A percentile compares a stretch with the other conserved stretches of the same genome.
Evolutionary conservation across 2,329 filamentous ascomycete species (phyloP).

Genomic region (Cladosporium sp.): DNA sequence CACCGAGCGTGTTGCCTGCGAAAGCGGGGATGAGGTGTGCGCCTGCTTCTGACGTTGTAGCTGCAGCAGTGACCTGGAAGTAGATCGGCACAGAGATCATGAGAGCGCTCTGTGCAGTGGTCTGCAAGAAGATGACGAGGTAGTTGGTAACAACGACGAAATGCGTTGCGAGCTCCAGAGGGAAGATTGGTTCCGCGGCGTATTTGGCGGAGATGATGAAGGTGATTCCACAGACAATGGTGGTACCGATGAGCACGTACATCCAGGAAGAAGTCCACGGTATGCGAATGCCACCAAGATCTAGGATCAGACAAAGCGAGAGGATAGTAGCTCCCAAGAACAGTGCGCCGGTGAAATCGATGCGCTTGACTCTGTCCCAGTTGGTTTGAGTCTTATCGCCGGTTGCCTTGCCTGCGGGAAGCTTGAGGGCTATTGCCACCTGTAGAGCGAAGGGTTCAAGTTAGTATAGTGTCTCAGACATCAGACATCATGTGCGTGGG

Average conservation of each 20-base stretch:
- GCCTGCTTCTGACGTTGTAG: conserved; percentile 60
- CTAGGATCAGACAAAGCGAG: conserved; percentile 49
- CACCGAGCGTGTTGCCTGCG: conserved; percentile 65
- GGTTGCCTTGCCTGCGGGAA: conserved; percentile 24
- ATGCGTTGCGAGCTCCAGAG: conserved; percentile 55
- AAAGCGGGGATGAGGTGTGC: conserved; percentile 68
- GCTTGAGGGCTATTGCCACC: conserved; percentile 37
- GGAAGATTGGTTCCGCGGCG: conserved; percentile 55
- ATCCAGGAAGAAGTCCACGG: conserved; percentile 43
- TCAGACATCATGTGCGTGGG: too few species aligned
- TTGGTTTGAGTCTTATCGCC: conserved; percentile 27
- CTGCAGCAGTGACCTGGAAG: conserved; percentile 64
- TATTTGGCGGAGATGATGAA: conserved; percentile 30
- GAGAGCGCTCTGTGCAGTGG: conserved; percentile 60
- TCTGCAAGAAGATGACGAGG: conserved; percentile 56
- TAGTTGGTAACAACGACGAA: conserved; percentile 58
- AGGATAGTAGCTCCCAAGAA: conserved; percentile 50
- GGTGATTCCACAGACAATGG: conserved; percentile 23
- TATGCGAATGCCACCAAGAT: conserved; percentile 51
- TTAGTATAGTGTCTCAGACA: too few species aligned
- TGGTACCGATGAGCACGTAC: not conserved
- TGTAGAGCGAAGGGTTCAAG: too few species aligned
- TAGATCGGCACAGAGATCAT: conserved; percentile 70
- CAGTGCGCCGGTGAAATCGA: conserved; percentile 61
- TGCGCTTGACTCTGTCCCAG: conserved; percentile 49